These are phyloP conservation scores for Nicotiana tomentosiformis DNA, from an alignment of 257 asterid genomes.

Conservation along the genomic window DNA sequence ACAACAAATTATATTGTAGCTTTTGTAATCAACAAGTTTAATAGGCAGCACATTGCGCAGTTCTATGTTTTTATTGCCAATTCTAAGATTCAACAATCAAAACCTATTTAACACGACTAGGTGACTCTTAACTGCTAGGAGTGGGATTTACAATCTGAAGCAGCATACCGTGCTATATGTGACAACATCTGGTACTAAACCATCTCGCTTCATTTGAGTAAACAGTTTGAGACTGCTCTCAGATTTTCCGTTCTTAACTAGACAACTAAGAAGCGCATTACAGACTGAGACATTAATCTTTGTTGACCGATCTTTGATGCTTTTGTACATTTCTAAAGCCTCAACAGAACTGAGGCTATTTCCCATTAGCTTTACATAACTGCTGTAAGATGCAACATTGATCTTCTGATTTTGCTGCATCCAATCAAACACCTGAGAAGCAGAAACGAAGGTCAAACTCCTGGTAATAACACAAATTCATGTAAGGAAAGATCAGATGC, in stretches of 20 bases:
- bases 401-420: slow-evolving; percentile 75
- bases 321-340: slow-evolving; percentile 65
- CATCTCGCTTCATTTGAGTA: slow-evolving; percentile 79
- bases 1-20: not conserved
- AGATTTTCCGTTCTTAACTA: slow-evolving; percentile 63
- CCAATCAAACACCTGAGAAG: slow-evolving; percentile 82
- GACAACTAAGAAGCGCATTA: slow-evolving; percentile 71
- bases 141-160: slow-evolving; percentile 14
- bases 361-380: slow-evolving; percentile 74
- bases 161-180: slow-evolving; percentile 87
- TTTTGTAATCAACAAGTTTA: not conserved
- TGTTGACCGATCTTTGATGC: slow-evolving; percentile 53
- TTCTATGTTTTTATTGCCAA: not conserved
- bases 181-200: slow-evolving; percentile 79
- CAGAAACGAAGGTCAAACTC: not conserved
- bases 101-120: not conserved
- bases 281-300: slow-evolving; percentile 76
- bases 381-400: slow-evolving; percentile 82
- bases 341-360: slow-evolving; percentile 50
- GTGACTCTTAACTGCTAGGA: not conserved
- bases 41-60: not conserved
- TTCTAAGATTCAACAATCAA: not conserved
- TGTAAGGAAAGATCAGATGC: not conserved
- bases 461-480: slow-evolving; percentile 2
- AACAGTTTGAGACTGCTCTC: slow-evolving; percentile 73